Conservation (phyloP, 176 grass and related monocot species). For the Oryza australiensis region DNA sequence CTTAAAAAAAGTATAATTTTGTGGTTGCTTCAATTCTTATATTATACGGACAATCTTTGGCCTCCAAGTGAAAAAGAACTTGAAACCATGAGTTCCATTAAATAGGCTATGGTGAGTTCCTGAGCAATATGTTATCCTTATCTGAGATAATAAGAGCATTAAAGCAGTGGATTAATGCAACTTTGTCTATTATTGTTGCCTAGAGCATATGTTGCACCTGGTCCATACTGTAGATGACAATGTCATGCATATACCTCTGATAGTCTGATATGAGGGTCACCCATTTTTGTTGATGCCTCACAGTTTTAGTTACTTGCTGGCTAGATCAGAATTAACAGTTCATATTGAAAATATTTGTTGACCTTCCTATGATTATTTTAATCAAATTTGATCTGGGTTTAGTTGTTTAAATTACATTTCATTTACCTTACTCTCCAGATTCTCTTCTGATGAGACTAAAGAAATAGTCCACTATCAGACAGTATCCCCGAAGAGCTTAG, state of each 20-base stretch:
- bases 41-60: neutral
- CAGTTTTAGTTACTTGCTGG: conserved; percentile 18
- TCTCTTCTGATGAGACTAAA: conserved; percentile 49
- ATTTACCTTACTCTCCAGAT: conserved; percentile 43
- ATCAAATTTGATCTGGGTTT: neutral
- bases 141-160: neutral
- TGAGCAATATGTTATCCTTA: neutral
- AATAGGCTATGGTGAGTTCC: neutral
- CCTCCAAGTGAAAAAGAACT: conserved; percentile 1
- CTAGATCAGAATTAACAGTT: neutral
- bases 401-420: conserved; percentile 18
- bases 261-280: neutral
- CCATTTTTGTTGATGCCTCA: neutral
- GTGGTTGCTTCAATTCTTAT: neutral
- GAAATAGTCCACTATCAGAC: conserved; percentile 77
- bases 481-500: conserved; percentile 63
- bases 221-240: neutral
- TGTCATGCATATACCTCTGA: neutral
- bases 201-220: neutral
- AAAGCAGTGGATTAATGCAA: neutral
- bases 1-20: neutral
- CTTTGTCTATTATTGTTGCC: neutral
- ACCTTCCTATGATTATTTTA: neutral
- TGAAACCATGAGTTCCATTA: conserved; percentile 1
- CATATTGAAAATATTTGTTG: neutral